A percentile compares a stretch with the other conserved stretches of the same genome.
phyloP scores from a whole-genome alignment of 805 yeast genomes.

The Candida manassasensis region DNA sequence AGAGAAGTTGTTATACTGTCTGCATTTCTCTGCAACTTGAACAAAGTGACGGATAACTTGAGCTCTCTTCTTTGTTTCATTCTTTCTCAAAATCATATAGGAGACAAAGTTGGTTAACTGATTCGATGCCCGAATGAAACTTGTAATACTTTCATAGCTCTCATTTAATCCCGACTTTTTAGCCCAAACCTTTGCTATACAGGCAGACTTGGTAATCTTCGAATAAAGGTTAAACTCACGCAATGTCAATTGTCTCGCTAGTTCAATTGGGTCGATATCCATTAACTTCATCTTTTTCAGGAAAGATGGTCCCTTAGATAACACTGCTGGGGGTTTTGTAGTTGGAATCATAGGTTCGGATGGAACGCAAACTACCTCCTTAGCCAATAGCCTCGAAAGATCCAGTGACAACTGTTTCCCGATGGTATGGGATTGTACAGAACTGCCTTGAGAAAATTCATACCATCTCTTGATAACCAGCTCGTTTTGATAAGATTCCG shows the following conservation, averaged over 20 bases:
- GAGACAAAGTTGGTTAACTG: conserved; percentile 79
- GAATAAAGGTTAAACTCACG: conserved; percentile 66
- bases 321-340: conserved; percentile 38
- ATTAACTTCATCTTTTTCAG: conserved; percentile 44
- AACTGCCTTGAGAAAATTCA: conserved; percentile 19
- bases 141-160: conserved; percentile 40
- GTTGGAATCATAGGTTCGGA: conserved; percentile 23
- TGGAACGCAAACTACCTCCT: conserved; percentile 26
- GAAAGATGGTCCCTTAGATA: conserved; percentile 29
- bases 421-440: conserved; percentile 22
- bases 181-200: conserved; percentile 75
- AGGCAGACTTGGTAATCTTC: conserved; percentile 66
- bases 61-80: conserved; percentile 64
- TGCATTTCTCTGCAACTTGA: conserved; percentile 72
- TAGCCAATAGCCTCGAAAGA: conserved; percentile 22
- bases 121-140: conserved; percentile 71
- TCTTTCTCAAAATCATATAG: conserved; percentile 61
- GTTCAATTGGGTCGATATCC: conserved; percentile 67
- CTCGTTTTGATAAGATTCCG: conserved; percentile 50
- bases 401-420: conserved; percentile 24
- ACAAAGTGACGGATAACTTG: conserved; percentile 68
- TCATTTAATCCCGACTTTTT: conserved; percentile 55
- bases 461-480: conserved; percentile 34
- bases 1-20: conserved; percentile 73
- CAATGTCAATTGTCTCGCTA: conserved; percentile 84